Evolutionary conservation across 2,329 filamentous ascomycete genomes (phyloP).

Genomic region (Trichoderma pleuroti): DNA sequence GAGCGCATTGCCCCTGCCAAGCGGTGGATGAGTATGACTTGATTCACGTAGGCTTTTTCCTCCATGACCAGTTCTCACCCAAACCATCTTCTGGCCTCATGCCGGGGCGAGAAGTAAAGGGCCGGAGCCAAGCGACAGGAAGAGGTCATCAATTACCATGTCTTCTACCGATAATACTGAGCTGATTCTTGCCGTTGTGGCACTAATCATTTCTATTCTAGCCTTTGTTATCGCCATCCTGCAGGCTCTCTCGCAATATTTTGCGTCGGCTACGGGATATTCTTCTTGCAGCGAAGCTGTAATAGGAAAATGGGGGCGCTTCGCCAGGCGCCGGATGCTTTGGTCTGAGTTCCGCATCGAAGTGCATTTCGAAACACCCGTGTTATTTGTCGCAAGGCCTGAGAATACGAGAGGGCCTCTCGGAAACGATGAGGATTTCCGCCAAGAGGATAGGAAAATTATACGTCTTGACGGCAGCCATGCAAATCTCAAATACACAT

Average conservation of each 20-base stretch:
- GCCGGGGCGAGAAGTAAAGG: background rate
- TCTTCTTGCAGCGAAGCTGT: background rate
- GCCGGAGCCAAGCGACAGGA: background rate
- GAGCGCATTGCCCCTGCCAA: background rate
- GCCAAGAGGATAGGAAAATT: background rate
- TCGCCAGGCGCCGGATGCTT: background rate
- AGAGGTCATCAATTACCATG: background rate
- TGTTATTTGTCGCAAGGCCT: background rate
- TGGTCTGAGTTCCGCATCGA: background rate
- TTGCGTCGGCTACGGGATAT: background rate
- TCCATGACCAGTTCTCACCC: background rate
- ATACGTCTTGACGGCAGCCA: background rate
- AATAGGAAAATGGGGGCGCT: background rate
- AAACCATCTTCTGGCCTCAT: background rate
- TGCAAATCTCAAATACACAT: background rate
- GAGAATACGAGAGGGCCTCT: background rate
- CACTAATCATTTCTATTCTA: background rate
- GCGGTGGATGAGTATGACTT: background rate
- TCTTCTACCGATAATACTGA: background rate
- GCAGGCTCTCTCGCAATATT: background rate
- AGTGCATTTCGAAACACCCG: background rate
- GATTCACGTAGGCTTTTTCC: background rate
- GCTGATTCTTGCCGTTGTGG: background rate
- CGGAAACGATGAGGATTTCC: background rate
- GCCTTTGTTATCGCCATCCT: background rate